Evolutionary conservation across 257 asterid species (phyloP), one percentile per base, ranked within the genome.

Genomic region (Nicotiana sylvestris): DNA sequence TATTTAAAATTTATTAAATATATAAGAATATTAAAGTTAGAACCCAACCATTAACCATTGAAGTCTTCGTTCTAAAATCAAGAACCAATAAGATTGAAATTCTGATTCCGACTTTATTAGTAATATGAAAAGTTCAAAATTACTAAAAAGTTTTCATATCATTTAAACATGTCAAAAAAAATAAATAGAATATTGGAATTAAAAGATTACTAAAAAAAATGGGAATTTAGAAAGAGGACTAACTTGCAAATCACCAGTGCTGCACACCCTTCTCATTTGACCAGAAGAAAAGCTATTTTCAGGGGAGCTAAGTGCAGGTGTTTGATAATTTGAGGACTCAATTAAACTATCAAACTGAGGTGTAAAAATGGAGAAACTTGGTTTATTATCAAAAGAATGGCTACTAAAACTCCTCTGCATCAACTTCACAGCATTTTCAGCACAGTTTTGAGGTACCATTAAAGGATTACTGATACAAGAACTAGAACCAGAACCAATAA

Each of bases 161-260:
- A 43, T 43, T 43, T 43, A 43, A 9, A 43, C 12, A 43, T 9
- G 12, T 43, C 51, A 43, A 33, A 33, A 33, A 4, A 33, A 33
- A 33, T 4, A 21, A 21, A 21, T 33, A 5, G 6, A 33, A 33
- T 33, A 33, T 5, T 33, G 1, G 0, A 13, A 6, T 0, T 13
- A 2, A 21, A 37, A 9, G 6, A 35, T 0, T 16, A 18, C 5
- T 68, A 10, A 30, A 21, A 68, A 67, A 46, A 21, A 11, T 4
- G 62, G 9, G 37, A 64, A 13, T 15, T 33, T 17, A 64, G 72
- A 27, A 2, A 74, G 16, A 5, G 43, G 6, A 66, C 88, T 83
- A 37, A 95, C 97, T 33, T 91, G 99, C 81, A 95, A 86, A 82
- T 95, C 99, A 39, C 98, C 99, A 51, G 97, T 88, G 86, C 98